Evolutionary conservation across 495 filamentous ascomycete species (phyloP).

Genomic region (Tuber indicum): DNA sequence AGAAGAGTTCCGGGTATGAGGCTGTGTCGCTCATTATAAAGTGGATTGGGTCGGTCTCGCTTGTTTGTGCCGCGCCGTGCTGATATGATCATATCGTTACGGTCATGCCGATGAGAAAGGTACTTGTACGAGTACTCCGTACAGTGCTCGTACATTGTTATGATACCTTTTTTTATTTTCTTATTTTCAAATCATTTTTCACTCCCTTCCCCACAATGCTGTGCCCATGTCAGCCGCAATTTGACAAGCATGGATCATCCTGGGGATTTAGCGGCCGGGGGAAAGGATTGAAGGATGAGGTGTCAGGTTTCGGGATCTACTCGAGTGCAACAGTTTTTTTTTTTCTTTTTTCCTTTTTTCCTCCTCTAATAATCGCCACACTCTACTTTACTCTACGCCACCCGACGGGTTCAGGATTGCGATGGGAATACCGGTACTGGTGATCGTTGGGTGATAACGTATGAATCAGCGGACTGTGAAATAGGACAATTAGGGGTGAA

Average conservation of each 20-base stretch:
- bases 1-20: no score
- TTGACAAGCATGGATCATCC: conserved; percentile 5
- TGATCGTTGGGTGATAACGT: not conserved
- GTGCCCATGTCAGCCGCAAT: not conserved
- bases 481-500: not conserved
- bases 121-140: not conserved
- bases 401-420: not conserved
- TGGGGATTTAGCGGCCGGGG: conserved; percentile 3
- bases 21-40: no score
- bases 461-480: not conserved
- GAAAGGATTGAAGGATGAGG: not conserved
- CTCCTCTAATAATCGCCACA: not conserved
- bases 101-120: not conserved
- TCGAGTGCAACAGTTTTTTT: not conserved
- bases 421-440: not conserved
- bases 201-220: not conserved
- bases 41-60: no score
- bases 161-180: not conserved
- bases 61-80: no score
- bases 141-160: not conserved
- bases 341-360: not conserved
- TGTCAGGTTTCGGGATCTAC: not conserved
- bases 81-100: no score
- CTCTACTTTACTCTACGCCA: not conserved
- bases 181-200: not conserved